A percentile compares a stretch with the other conserved stretches of the same genome.
Evolutionary conservation across 2,329 filamentous ascomycete genomes (phyloP).

Genomic region (Aspergillus felis): DNA sequence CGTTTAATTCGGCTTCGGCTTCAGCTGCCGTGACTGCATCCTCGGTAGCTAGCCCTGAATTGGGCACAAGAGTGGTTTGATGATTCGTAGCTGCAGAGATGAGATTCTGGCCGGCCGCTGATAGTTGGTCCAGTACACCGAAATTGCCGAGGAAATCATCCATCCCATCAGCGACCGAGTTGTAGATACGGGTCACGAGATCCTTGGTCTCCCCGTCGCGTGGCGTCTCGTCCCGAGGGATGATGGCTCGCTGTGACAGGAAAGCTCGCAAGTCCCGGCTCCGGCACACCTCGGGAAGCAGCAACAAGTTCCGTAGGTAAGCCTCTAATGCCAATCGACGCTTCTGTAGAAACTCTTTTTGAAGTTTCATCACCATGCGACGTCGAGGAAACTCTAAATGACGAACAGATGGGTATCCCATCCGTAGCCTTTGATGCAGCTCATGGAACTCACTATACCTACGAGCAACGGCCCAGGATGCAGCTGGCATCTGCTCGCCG

Average conservation of each 20-base stretch:
- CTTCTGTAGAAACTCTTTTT: constrained; percentile 92
- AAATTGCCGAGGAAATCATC: constrained; percentile 97
- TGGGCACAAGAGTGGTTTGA: constrained; percentile 45
- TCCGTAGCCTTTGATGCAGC: constrained; percentile 81
- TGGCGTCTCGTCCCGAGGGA: constrained; percentile 59
- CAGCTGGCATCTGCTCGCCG: constrained; percentile 94
- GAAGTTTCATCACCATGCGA: constrained; percentile 91
- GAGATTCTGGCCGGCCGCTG: constrained; percentile 85
- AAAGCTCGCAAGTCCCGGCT: constrained; percentile 90
- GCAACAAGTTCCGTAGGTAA: constrained; percentile 76
- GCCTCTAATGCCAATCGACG: constrained; percentile 76
- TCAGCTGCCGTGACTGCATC: constrained; percentile 59
- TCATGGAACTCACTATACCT: constrained; percentile 97
- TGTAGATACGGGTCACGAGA: constrained; percentile 91
- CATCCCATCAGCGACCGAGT: constrained; percentile 95
- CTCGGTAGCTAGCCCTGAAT: constrained; percentile 43
- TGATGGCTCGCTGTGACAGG: constrained; percentile 78
- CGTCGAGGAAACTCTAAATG: constrained; percentile 88
- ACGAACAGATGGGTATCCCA: constrained; percentile 80
- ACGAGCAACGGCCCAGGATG: constrained; percentile 86
- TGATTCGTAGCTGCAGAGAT: constrained; percentile 52
- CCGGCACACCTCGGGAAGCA: constrained; percentile 87
- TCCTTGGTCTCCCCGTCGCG: constrained; percentile 66
- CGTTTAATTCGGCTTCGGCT: constrained; percentile 88
- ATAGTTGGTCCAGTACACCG: constrained; percentile 89